Evolutionary conservation across 176 grass and related monocot species (phyloP).

Genomic region (Aegilops bicornis): DNA sequence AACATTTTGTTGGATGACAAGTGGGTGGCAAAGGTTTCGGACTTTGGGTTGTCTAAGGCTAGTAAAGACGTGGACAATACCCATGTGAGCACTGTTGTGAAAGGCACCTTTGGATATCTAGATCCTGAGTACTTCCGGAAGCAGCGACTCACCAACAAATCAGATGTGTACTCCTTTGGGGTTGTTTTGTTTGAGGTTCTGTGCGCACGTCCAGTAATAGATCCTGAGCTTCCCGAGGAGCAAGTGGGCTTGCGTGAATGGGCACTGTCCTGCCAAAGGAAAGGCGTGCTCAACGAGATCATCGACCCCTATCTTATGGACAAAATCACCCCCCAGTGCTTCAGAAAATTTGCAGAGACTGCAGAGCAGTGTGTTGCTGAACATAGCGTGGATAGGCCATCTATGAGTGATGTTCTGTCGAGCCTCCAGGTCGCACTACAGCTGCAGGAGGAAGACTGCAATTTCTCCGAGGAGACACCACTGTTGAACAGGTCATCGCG

Average conservation of each 20-base stretch:
- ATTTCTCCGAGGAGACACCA: not conserved
- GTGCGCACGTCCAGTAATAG: slow-evolving; percentile 27
- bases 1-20: slow-evolving; percentile 54
- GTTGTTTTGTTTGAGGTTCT: slow-evolving; percentile 46
- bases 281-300: not conserved
- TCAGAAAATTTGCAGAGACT: slow-evolving; percentile 31
- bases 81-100: slow-evolving; percentile 45
- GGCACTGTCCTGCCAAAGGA: not conserved
- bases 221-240: not conserved
- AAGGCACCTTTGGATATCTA: slow-evolving; percentile 49
- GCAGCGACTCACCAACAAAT: slow-evolving; percentile 32
- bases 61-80: not conserved
- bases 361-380: not conserved
- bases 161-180: slow-evolving; percentile 46
- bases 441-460: slow-evolving; percentile 19
- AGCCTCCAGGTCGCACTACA: slow-evolving; percentile 31
- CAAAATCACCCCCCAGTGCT: not conserved
- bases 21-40: slow-evolving; percentile 39
- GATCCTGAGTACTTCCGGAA: slow-evolving; percentile 37
- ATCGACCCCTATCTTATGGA: not conserved
- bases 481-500: not conserved
- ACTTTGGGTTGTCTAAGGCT: slow-evolving; percentile 28
- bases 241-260: slow-evolving; percentile 42
- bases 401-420: slow-evolving; percentile 38
- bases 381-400: slow-evolving; percentile 18